Base-by-base conservation (phyloP, 306 rosid genomes). In the Quercus aquifolioides region DNA sequence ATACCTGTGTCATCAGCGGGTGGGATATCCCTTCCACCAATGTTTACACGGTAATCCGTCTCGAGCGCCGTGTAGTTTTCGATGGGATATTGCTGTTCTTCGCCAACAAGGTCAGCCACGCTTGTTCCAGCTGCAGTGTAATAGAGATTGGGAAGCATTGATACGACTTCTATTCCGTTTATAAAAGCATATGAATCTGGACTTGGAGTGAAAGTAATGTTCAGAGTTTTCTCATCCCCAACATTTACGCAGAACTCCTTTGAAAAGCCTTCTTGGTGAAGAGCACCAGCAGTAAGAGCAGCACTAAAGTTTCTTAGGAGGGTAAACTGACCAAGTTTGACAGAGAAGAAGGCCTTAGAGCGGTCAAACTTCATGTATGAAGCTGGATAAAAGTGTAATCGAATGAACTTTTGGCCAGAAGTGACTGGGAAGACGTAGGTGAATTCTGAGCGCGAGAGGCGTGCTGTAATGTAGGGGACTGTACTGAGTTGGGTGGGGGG, bases 31-130 rank as follows among this genome's bases (percentile, higher is more conserved):
- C 0, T 0, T 31, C 21, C 71, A 65, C 71, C 71, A 1, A 65
- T 0, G 71, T 65, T 65, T 1, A 65, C 33, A 1, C 71, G 71
- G 71, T 65, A 64, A 0, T 1, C 0, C 12, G 15, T 64, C 43
- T 64, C 70, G 0, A 64, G 5, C 0, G 70, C 70, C 3, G 0
- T 30, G 14, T 64, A 0, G 46, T 64, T 30, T 30, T 30, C 21
- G 71, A 64, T 17, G 3, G 0, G 21, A 1, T 0, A 4, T 18
- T 0, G 11, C 0, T 17, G 46, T 0, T 2, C 3, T 4, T 5
- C 0, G 33, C 69, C 69, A 17, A 62, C 0, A 14, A 62, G 1
- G 0, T 0, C 0, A 1, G 3, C 2, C 21, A 1, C 69, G 0
- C 0, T 8, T 0, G 0, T 38, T 17, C 2, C 19, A 10, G 23